These are phyloP conservation scores for Aspergillus cristatus DNA, from an alignment of 495 filamentous ascomycete genomes.

Conservation along the genomic window DNA sequence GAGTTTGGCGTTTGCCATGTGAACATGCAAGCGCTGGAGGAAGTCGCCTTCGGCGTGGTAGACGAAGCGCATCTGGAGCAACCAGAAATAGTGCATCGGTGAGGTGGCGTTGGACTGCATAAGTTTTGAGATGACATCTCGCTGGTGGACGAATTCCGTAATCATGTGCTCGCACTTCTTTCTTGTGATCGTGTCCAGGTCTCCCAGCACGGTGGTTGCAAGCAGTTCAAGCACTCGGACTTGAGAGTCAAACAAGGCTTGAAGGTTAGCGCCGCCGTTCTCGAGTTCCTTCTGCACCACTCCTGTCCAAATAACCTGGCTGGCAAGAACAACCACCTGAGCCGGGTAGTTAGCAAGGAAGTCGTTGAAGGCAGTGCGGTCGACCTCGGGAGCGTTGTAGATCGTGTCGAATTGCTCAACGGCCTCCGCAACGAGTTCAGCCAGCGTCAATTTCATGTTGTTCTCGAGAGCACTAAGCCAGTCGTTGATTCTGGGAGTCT, in stretches of 20 bases:
- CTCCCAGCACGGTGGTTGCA: constrained; percentile 80
- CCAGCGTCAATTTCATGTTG: constrained; percentile 90
- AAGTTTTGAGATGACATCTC: constrained; percentile 81
- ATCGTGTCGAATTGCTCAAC: constrained; percentile 61
- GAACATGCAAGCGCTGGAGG: constrained; percentile 75
- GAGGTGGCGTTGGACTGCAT: constrained; percentile 62
- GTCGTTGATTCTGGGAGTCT: constrained; percentile 94
- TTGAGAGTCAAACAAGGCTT: constrained; percentile 60
- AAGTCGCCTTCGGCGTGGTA: constrained; percentile 74
- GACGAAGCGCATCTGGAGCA: constrained; percentile 96
- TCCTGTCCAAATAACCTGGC: constrained; percentile 90
- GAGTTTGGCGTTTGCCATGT: constrained; percentile 93
- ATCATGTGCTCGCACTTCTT: constrained; percentile 99
- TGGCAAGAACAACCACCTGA: constrained; percentile 90
- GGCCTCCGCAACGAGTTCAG: constrained; percentile 81
- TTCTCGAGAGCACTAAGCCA: constrained; percentile 87
- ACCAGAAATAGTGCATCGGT: constrained; percentile 83
- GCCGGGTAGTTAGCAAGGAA: constrained; percentile 79
- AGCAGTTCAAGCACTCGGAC: constrained; percentile 73
- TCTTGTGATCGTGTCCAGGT: constrained; percentile 74
- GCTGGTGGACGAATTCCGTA: constrained; percentile 96
- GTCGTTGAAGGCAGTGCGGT: constrained; percentile 55
- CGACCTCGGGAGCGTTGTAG: constrained; percentile 56
- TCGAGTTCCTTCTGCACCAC: constrained; percentile 66
- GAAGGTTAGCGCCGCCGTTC: constrained; percentile 57